phyloP scores from a whole-genome alignment of 805 yeast species.

The Candida maris region DNA sequence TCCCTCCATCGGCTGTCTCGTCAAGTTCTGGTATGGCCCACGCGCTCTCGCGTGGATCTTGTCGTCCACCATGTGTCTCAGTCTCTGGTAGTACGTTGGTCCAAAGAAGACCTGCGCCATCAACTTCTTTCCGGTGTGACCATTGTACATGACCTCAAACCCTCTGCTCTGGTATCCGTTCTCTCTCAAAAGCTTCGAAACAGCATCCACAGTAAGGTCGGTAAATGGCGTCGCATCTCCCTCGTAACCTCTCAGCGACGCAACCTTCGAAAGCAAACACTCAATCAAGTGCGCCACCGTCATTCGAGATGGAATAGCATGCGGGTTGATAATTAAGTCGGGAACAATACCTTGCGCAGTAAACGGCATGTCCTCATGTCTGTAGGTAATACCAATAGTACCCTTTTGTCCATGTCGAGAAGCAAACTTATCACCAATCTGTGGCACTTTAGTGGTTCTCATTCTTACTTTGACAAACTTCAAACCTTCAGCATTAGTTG shows the following conservation, averaged over 20 bases:
- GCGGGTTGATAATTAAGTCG: slow-evolving; percentile 96
- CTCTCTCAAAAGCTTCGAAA: slow-evolving; percentile 85
- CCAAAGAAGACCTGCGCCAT: slow-evolving; percentile 99
- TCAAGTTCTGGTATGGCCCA: slow-evolving; percentile 96
- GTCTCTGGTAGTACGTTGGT: slow-evolving; percentile 98
- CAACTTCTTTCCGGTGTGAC: slow-evolving; percentile 96
- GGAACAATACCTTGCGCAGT: slow-evolving; percentile 95
- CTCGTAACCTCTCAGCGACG: slow-evolving; percentile 90
- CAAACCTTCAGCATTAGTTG: slow-evolving; percentile 97
- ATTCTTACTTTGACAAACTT: slow-evolving; percentile 97
- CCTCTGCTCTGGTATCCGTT: slow-evolving; percentile 98
- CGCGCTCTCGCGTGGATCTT: slow-evolving; percentile 99
- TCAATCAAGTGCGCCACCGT: slow-evolving; percentile 99
- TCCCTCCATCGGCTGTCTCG: slow-evolving; percentile 99
- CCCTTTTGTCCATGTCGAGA: slow-evolving; percentile 99
- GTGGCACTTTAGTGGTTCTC: slow-evolving; percentile 98
- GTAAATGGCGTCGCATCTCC: slow-evolving; percentile 99
- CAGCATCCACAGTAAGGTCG: slow-evolving; percentile 96
- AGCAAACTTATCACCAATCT: slow-evolving; percentile 98
- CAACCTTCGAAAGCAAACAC: slow-evolving; percentile 92
- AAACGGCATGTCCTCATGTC: slow-evolving; percentile 99
- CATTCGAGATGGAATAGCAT: slow-evolving; percentile 99
- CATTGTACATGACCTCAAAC: slow-evolving; percentile 97
- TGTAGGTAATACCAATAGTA: slow-evolving; percentile 97
- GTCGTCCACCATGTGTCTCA: slow-evolving; percentile 99